phyloP scores from a whole-genome alignment of 352 stramenopile species.

The Phytophthora sojae region DNA sequence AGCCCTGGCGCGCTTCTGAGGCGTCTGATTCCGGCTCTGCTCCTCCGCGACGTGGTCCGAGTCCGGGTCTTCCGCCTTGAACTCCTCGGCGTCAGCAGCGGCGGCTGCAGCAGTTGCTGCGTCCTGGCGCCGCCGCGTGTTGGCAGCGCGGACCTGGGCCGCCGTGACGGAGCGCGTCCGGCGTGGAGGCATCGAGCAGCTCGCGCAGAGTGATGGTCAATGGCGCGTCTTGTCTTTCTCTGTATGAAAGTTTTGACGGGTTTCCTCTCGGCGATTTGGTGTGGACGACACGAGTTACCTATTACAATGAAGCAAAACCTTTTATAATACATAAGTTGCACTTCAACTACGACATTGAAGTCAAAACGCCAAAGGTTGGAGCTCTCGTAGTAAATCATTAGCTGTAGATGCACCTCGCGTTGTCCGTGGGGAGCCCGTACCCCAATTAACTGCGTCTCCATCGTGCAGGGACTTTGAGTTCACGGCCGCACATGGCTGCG shows the following conservation, averaged over 20 bases:
- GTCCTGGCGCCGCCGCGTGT: neutral
- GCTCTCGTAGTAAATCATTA: neutral
- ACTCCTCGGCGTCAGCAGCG: slow-evolving; percentile 13
- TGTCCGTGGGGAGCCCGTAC: too few species aligned
- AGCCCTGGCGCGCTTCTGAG: neutral
- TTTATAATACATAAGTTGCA: neutral
- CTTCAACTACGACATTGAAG: neutral
- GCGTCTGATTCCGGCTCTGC: slow-evolving; percentile 9
- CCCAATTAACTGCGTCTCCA: neutral
- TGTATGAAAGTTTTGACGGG: neutral
- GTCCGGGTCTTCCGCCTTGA: slow-evolving; percentile 33
- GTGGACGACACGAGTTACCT: neutral
- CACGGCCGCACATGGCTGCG: slow-evolving; percentile 73
- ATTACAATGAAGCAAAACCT: neutral
- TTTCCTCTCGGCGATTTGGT: neutral
- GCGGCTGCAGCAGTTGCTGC: neutral
- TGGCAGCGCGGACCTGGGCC: neutral
- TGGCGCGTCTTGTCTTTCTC: neutral
- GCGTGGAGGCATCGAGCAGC: slow-evolving; percentile 26
- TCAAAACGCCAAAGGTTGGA: neutral
- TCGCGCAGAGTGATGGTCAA: neutral
- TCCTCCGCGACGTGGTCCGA: slow-evolving; percentile 10
- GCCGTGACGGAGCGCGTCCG: slow-evolving; percentile 18
- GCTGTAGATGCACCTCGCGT: too few species aligned
- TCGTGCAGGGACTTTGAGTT: slow-evolving; percentile 69